Evolutionary conservation across 352 stramenopile genomes (phyloP).

Genomic region (Phytopythium ostracodes): DNA sequence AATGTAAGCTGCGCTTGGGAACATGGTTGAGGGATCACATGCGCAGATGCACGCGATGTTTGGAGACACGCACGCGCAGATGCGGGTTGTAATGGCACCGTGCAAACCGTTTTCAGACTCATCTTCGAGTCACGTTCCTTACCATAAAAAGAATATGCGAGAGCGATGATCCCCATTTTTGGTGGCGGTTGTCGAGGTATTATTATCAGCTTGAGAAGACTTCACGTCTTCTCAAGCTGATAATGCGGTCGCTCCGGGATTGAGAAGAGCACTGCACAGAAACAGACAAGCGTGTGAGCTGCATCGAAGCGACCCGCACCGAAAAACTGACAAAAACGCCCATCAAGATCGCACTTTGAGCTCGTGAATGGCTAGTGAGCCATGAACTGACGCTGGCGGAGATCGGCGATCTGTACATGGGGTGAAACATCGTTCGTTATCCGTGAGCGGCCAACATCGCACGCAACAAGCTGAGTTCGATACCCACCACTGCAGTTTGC

Average conservation of each 20-base stretch:
- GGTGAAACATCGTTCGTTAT: not conserved
- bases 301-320: not conserved
- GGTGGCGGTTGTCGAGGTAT: not conserved
- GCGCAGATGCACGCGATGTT: not conserved
- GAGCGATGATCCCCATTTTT: not conserved
- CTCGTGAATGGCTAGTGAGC: not conserved
- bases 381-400: not conserved
- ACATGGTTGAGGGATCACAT: not conserved
- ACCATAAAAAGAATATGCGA: not conserved
- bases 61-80: not conserved
- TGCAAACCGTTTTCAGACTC: conserved; percentile 5
- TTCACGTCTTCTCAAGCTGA: not conserved
- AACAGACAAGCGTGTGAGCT: not conserved
- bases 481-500: not conserved
- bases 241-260: too few species aligned
- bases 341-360: not conserved
- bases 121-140: not conserved
- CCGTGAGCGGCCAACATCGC: not conserved
- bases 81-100: not conserved
- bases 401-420: not conserved
- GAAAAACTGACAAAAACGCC: not conserved
- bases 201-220: not conserved
- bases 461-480: not conserved
- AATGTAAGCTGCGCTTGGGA: not conserved
- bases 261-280: not conserved